Conservation (phyloP, 139 green algal genomes). For the Coccomyxa sp. region DNA sequence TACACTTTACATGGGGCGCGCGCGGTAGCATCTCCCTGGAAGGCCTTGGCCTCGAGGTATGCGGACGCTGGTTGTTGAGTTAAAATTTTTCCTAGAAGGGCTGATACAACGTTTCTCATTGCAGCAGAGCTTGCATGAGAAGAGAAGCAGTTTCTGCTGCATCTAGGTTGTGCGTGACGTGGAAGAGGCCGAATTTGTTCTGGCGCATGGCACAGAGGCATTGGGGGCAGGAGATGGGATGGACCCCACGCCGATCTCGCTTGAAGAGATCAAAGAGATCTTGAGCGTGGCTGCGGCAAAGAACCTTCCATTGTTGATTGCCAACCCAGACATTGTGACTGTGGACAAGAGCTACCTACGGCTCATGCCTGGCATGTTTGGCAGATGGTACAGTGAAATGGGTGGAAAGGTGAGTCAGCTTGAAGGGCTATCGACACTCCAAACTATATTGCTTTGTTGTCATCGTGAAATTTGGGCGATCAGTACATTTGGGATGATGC, state of each 20-base stretch:
- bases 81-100: too few relatives aligned
- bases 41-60: constrained; percentile 45
- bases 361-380: constrained; percentile 76
- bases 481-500: neutral
- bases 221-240: neutral
- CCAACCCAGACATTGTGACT: constrained; percentile 82
- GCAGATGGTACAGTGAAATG: constrained; percentile 42
- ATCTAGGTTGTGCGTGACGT: constrained; percentile 40
- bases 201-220: constrained; percentile 86
- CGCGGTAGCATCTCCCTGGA: constrained; percentile 63
- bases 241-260: neutral
- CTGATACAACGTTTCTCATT: neutral
- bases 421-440: too few relatives aligned
- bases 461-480: neutral
- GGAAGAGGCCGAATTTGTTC: constrained; percentile 76
- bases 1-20: constrained; percentile 87
- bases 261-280: constrained; percentile 41
- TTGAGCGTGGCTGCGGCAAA: constrained; percentile 20
- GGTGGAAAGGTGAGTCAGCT: constrained; percentile 32
- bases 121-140: neutral
- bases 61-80: too few relatives aligned
- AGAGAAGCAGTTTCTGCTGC: neutral
- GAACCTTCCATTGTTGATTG: constrained; percentile 67
- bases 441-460: neutral
- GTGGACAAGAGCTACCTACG: constrained; percentile 43